Evolutionary conservation across 108 stramenopile genomes (phyloP).

Genomic region (Skeletonema marinoi): DNA sequence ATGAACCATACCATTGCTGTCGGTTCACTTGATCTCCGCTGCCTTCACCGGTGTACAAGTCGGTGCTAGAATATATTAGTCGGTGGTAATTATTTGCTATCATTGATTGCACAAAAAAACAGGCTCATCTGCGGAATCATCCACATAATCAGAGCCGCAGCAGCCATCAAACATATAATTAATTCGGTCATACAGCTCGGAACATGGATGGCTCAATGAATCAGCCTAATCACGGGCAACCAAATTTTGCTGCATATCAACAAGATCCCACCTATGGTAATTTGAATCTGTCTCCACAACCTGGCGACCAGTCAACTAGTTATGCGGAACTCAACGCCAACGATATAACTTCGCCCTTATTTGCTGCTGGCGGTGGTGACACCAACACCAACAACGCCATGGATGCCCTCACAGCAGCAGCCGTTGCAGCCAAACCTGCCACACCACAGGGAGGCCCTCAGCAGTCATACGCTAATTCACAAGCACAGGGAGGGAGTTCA

Average conservation of each 20-base stretch:
- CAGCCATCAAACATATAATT: background rate
- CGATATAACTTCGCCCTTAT: background rate
- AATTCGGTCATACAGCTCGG: background rate
- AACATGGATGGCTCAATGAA: constrained; percentile 5
- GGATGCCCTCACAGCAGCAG: constrained; percentile 5
- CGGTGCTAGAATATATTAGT: background rate
- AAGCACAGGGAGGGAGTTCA: background rate
- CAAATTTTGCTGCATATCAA: background rate
- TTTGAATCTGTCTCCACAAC: background rate
- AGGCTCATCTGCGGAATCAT: background rate
- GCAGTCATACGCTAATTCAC: background rate
- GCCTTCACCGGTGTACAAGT: background rate
- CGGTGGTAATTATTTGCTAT: background rate
- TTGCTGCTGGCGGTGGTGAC: background rate
- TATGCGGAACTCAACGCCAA: background rate
- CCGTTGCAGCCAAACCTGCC: constrained; percentile 10
- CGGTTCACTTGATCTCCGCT: background rate
- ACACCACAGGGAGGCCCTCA: background rate
- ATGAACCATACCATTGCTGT: background rate
- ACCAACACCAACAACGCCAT: constrained; percentile 4
- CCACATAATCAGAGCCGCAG: background rate
- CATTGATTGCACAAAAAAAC: background rate
- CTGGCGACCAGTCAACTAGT: background rate
- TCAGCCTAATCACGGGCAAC: background rate
- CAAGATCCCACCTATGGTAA: background rate